Evolutionary conservation across 805 yeast species (phyloP).

Genomic region (Candida insectorum): DNA sequence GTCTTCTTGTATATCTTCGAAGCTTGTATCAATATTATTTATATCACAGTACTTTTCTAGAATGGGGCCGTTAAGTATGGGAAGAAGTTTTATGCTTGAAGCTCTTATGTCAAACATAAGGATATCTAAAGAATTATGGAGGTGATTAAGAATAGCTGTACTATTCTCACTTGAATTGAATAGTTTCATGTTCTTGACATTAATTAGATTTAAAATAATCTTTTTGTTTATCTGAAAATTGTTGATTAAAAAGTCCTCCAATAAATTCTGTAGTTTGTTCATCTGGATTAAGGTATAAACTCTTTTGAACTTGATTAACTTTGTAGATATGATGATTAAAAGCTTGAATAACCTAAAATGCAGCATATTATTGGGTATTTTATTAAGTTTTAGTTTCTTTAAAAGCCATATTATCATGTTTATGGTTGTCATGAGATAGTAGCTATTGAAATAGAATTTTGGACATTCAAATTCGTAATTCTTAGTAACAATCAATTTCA

Average conservation of each 20-base stretch:
- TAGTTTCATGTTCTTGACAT: constrained; percentile 28
- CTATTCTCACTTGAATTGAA: constrained; percentile 14
- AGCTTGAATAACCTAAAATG: constrained; percentile 28
- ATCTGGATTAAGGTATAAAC: constrained; percentile 21
- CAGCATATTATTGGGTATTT: constrained; percentile 10
- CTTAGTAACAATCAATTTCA: constrained; percentile 10
- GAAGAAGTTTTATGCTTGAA: constrained; percentile 28
- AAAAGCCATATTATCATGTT: constrained; percentile 25
- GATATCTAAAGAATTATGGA: constrained; percentile 25
- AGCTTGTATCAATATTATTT: constrained; percentile 29
- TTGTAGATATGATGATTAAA: constrained; percentile 25
- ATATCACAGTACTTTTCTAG: constrained; percentile 38
- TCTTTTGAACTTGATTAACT: constrained; percentile 23
- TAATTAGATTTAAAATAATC: constrained; percentile 28
- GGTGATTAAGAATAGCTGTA: constrained; percentile 3
- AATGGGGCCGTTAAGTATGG: constrained; percentile 32
- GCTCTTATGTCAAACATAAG: constrained; percentile 24
- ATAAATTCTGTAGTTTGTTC: constrained; percentile 18
- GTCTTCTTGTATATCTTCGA: constrained; percentile 25
- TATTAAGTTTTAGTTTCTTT: constrained; percentile 5
- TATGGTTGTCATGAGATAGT: constrained; percentile 17
- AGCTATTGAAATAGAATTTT: constrained; percentile 6
- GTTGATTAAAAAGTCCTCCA: constrained; percentile 26
- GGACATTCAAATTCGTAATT: constrained; percentile 10
- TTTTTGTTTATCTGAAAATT: constrained; percentile 37